These are phyloP conservation scores for Talaromyces pinophilus DNA, from an alignment of 2,329 filamentous ascomycete genomes.

Conservation along the genomic window DNA sequence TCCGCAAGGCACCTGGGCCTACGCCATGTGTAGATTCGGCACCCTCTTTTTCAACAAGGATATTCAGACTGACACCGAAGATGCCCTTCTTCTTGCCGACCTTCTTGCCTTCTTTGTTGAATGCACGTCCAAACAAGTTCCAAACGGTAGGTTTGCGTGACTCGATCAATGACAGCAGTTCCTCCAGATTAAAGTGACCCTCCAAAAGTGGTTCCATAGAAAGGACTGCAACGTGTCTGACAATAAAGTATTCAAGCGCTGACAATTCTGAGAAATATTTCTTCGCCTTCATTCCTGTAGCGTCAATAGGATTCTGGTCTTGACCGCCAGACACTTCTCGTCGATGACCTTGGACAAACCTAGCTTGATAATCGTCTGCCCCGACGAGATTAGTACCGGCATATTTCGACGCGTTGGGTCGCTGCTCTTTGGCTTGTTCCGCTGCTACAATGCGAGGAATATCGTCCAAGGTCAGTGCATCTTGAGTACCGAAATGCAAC, in stretches of 20 bases:
- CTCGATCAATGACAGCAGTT: conserved; percentile 89
- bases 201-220: conserved; percentile 93
- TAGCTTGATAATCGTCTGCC: conserved; percentile 61
- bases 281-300: conserved; percentile 61
- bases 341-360: conserved; percentile 69
- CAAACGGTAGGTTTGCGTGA: conserved; percentile 92
- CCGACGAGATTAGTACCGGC: conserved; percentile 69
- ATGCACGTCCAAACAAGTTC: conserved; percentile 97
- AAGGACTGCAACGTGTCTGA: conserved; percentile 89
- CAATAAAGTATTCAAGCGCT: conserved; percentile 94
- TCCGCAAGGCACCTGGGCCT: conserved; percentile 83
- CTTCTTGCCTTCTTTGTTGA: conserved; percentile 75
- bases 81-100: conserved; percentile 86
- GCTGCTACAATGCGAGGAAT: conserved; percentile 95
- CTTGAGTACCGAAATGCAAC: conserved; percentile 83
- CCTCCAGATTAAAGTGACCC: conserved; percentile 87
- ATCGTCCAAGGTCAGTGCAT: conserved; percentile 91
- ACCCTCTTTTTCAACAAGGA: conserved; percentile 87
- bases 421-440: conserved; percentile 89
- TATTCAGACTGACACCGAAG: conserved; percentile 85
- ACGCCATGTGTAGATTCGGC: conserved; percentile 98
- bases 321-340: conserved; percentile 63
- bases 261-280: conserved; percentile 96
- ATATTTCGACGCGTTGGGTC: conserved; percentile 76
- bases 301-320: conserved; percentile 51